Conservation (phyloP, 1,139 yeast species). For the Debaryomyces coudertii region DNA sequence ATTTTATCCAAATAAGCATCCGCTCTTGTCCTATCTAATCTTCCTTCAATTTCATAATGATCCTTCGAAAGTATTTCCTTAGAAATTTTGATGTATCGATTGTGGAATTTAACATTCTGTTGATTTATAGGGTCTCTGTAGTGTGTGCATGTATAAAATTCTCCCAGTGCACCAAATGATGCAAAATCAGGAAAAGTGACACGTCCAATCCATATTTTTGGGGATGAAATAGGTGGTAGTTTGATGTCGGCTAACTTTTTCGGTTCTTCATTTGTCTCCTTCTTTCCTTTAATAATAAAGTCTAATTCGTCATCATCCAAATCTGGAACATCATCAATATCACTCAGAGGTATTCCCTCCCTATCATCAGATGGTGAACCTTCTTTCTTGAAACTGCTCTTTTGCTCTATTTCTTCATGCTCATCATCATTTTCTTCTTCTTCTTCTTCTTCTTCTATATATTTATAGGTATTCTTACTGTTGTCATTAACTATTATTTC, state of each 20-base stretch:
- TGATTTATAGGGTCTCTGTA: constrained; percentile 30
- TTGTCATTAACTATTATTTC: constrained; percentile 19
- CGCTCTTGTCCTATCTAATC: constrained; percentile 58
- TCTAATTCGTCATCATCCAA: constrained; percentile 26
- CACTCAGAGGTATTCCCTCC: constrained; percentile 14
- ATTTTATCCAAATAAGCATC: constrained; percentile 59
- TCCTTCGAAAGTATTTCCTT: constrained; percentile 33
- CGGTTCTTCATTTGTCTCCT: constrained; percentile 1
- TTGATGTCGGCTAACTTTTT: constrained; percentile 10
- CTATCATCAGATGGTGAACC: constrained; percentile 1
- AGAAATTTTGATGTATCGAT: constrained; percentile 32
- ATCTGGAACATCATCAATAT: constrained; percentile 26
- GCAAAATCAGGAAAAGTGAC: constrained; percentile 60
- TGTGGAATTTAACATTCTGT: constrained; percentile 24
- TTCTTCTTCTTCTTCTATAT: constrained; percentile 13
- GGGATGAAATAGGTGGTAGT: constrained; percentile 20
- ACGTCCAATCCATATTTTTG: constrained; percentile 56
- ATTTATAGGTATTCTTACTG: constrained; percentile 12
- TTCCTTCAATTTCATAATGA: constrained; percentile 60
- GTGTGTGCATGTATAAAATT: constrained; percentile 44
- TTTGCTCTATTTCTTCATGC: not conserved
- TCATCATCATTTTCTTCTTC: constrained; percentile 11
- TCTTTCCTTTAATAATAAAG: constrained; percentile 17
- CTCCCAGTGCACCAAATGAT: constrained; percentile 47
- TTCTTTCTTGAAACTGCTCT: constrained; percentile 12